Evolutionary conservation across 345 rosid species (phyloP), one percentile per base, ranked within the genome.

Genomic region (Clarkia xantiana): DNA sequence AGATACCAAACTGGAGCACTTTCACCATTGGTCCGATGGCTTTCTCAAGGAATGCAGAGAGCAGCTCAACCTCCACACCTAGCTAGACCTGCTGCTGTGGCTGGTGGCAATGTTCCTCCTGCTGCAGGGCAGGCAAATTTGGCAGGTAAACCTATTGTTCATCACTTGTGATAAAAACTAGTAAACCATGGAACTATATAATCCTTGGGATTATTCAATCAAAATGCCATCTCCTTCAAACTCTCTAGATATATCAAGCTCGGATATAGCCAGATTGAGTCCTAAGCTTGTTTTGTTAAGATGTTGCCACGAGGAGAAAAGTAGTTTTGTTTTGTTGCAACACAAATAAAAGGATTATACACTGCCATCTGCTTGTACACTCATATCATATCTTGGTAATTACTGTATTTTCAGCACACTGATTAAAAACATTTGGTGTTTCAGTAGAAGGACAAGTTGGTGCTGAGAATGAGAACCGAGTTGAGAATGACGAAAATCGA

Each of bases 1-100:
- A 93, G 99, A 57, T 87, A 93, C 68, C 96, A 87, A 72, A 87
- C 97, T 42, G 99, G 96, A 58, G 99, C 94, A 54, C 86, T 93
- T 23, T 70, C 99, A 42, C 97, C 99, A 1, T 67, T 93, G 59
- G 66, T 87, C 20, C 72, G 81, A 56, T 77, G 95, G 99, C 90
- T 93, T 44, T 82, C 96, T 13, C 95, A 84, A 67, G 86, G 95
- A 55, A 93, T 87, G 99, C 94, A 80, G 51, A 93, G 99, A 69
- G 97, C 95, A 16, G 99, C 94, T 44, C 80, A 79, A 13, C 95
- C 95, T 62, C 94, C 96, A 55, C 77, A 44, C 44, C 89, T 73
- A 45, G 85, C 78, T 0, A 72, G 84, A 71, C 82, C 94, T 34
- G 90, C 78, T 63, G 74, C 40, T 0, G 68, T 85, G 63, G 86